Base-by-base conservation (phyloP, 352 stramenopile genomes). In the Phytophthora agathidicida region DNA sequence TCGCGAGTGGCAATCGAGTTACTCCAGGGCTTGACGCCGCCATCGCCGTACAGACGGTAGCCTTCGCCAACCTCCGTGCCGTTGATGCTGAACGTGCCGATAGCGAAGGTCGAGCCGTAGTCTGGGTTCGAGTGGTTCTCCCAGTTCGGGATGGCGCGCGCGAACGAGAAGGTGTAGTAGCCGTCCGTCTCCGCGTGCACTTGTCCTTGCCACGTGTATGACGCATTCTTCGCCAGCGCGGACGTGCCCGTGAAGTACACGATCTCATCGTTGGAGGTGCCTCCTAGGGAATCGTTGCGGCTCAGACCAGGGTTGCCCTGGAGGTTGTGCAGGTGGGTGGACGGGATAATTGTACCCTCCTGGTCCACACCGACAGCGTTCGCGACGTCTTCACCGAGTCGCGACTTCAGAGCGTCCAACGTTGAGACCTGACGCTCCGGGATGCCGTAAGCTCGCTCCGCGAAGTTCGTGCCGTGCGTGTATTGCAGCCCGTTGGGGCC, bases 401-500 rank as follows among this genome's bases (percentile, higher is more conserved):
- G 63, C 36, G 63, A 59, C 38, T 62, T 61, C 7, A 71, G 48
- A 16, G 62, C 62, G 32, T 71, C 47, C 22, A 66, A 28, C 7
- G 56, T 62, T 30, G 62, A 71, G 7, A 66, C 17, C 35, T 65
- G 62, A 10, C 62, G 55, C 37, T 71, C 62, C 36, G 61, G 54
- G 20, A 70, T 65, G 41, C 61, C 61, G 41, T 70, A 70, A 26
- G 61, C 61, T n/a, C 61, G 55, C 49, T 66, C 62, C 5, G 62
- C 62, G 22, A 71, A 71, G 62, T 66, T 71, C 13, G 62, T 66
- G 39, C 62, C 62, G 55, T 71, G 62, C 48, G 64, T 68, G 58
- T 72, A 72, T 26, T 72, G 57, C 45, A 72, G 50, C 16, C 64
- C 64, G 45, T 72, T 72, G 39, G 64, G 64, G n/a, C 64, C 64